Conservation (phyloP, 768 basidiomycete species). For the Podaxis carcinomalis region DNA sequence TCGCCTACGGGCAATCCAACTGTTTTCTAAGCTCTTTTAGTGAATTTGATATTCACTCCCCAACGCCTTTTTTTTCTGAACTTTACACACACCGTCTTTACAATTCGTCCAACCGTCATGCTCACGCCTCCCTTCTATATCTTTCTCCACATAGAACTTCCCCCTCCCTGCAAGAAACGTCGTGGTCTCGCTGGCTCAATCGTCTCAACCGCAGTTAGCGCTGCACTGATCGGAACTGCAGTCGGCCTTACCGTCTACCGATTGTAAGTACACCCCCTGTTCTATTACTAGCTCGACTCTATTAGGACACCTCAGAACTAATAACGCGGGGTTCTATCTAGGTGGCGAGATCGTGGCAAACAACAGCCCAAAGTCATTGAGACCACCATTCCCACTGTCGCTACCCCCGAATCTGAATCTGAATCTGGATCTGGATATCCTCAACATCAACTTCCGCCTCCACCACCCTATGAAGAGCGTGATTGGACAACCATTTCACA, state of each 20-base stretch:
- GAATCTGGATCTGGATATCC: neutral
- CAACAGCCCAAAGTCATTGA: conserved; percentile 23
- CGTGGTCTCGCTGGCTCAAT: conserved; percentile 79
- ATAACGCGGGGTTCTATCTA: conserved; percentile 19
- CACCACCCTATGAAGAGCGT: conserved; percentile 64
- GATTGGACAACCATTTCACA: conserved; percentile 42
- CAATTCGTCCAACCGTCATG: conserved; percentile 9
- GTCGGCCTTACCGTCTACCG: conserved; percentile 86
- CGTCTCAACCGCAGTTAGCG: conserved; percentile 78
- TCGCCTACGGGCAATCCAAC: conserved; percentile 7
- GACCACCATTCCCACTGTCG: conserved; percentile 18
- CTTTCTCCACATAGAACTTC: conserved; percentile 61
- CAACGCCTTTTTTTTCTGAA: conserved; percentile 14
- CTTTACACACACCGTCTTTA: neutral
- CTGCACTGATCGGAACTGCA: conserved; percentile 82
- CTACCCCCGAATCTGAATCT: conserved; percentile 23
- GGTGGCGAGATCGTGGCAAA: conserved; percentile 79
- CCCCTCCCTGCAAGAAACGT: conserved; percentile 74
- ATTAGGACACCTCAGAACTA: neutral
- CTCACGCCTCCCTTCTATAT: conserved; percentile 36
- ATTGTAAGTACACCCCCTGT: conserved; percentile 45
- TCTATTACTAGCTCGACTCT: too few species aligned
- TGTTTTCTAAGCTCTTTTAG: conserved; percentile 8
- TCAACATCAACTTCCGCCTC: conserved; percentile 33
- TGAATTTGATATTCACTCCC: conserved; percentile 11